Base-by-base conservation (phyloP, 495 filamentous ascomycete genomes). In the Trichoderma asperelloides region DNA sequence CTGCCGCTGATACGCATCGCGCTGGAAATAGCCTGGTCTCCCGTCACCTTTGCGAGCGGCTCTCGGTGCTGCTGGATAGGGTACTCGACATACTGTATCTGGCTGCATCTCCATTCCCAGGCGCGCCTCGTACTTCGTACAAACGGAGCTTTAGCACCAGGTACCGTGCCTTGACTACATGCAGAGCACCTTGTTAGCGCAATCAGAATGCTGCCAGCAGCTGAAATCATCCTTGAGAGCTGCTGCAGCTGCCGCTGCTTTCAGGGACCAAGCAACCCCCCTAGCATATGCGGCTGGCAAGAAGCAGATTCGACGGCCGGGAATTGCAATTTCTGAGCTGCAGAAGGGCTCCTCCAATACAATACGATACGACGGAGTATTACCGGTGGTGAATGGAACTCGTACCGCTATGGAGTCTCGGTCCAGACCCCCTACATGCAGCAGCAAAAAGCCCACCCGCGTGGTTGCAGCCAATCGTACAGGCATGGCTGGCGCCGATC, bases 401-500 rank as follows among this genome's bases (percentile, higher is more conserved):
- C 33, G 33, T 37, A 37, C 33, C 33, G 33, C 33, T 37, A 37
- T 37, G 41, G 41, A 45, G 41, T 45, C 41, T 45, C 47, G 47
- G 47, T 51, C 47, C 47, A 51, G 47, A 51, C 47, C 47, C 15
- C 16, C 47, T 51, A n/a, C 41, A 45, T 51, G 47, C 47, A 51
- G 47, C 47, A 51, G 21, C 47, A 51, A 60, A 60, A 60, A 60
- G 55, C 27, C 27, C 55, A 30, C 27, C 27, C 23, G 6, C 5
- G 15, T 11, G 23, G 55, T 18, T 23, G 55, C 55, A 60, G 55
- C 55, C 55, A 60, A 60, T 60, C 55, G 55, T 30, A 16, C 55
- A 60, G 55, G 55, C 27, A 60, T 60, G 55, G 55, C 55, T 60
- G 55, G 27, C 55, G 55, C 25, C 23, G 55, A 60, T 60, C 55